A percentile compares a stretch with the other conserved stretches of the same genome.
Conservation (phyloP, 345 rosid genomes). For the Eucalyptus pauciflora region DNA sequence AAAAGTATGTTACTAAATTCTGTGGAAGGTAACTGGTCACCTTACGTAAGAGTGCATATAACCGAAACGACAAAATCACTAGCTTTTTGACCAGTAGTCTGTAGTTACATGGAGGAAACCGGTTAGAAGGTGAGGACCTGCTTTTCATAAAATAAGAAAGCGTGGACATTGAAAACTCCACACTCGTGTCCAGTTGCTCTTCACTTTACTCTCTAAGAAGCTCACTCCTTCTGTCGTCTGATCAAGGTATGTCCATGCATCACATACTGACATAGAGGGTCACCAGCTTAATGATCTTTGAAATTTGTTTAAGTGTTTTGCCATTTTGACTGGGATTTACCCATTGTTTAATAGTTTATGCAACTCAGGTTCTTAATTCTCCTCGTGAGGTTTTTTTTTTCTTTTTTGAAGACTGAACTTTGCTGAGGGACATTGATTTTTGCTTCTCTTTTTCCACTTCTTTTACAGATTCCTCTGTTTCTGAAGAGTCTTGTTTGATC, state of each 20-base stretch:
- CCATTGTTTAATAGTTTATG: neutral
- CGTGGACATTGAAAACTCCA: neutral
- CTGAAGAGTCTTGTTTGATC: neutral
- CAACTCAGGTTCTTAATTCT: neutral
- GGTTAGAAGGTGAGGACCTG: neutral
- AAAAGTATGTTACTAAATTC: neutral
- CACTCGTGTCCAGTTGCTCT: neutral
- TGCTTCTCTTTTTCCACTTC: neutral
- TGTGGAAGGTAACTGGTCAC: neutral
- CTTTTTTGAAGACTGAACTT: neutral
- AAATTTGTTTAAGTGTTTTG: neutral
- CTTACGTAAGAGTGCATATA: neutral
- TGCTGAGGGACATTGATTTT: neutral
- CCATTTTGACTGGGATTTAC: neutral
- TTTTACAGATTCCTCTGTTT: neutral
- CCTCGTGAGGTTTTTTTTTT: neutral
- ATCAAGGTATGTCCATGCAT: neutral
- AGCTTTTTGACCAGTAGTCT: neutral
- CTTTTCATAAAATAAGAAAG: neutral
- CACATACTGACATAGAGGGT: neutral
- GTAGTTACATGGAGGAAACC: neutral
- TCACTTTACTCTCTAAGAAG: neutral
- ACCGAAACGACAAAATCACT: neutral
- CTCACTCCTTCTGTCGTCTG: neutral
- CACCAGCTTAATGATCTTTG: neutral